These are phyloP conservation scores for Diutina neorugosa DNA, from an alignment of 1,139 yeast species.

Conservation along the genomic window DNA sequence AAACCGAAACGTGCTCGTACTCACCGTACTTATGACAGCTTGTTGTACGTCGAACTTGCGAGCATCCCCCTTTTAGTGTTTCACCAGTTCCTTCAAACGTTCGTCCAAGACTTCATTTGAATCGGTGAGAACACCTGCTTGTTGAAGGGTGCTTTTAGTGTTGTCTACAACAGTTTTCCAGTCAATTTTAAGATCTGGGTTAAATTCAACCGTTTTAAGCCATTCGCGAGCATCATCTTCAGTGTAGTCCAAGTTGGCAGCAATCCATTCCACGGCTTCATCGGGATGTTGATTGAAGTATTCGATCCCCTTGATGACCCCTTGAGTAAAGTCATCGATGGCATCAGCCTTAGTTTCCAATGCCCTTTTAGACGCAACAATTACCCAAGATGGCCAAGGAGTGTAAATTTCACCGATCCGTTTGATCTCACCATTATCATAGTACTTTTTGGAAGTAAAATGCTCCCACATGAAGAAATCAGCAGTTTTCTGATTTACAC, in stretches of 20 bases:
- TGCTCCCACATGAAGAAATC: constrained; percentile 97
- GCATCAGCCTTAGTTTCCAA: constrained; percentile 15
- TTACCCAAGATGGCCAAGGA: constrained; percentile 96
- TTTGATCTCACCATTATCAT: constrained; percentile 69
- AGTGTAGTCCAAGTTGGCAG: constrained; percentile 60
- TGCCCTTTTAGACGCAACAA: constrained; percentile 36
- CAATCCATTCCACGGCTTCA: constrained; percentile 57
- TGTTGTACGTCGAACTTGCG: too few relatives aligned
- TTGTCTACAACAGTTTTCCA: constrained; percentile 39
- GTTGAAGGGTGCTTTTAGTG: constrained; percentile 44
- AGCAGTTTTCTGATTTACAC: constrained; percentile 49
- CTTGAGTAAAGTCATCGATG: constrained; percentile 33
- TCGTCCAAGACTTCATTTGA: constrained; percentile 17
- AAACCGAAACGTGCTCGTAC: too few relatives aligned
- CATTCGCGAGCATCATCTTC: constrained; percentile 68
- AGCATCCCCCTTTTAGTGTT: too few relatives aligned
- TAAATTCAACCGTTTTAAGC: constrained; percentile 66
- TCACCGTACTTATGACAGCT: too few relatives aligned
- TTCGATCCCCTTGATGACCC: constrained; percentile 53
- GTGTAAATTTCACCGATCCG: constrained; percentile 81
- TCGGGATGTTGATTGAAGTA: constrained; percentile 50
- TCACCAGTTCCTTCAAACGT: constrained; percentile 12
- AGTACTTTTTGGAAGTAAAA: constrained; percentile 78
- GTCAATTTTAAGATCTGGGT: constrained; percentile 37
- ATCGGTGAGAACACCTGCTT: constrained; percentile 47